Evolutionary conservation across 1,284 basidiomycete species (phyloP).

Genomic region (Rhodotorula sp.): DNA sequence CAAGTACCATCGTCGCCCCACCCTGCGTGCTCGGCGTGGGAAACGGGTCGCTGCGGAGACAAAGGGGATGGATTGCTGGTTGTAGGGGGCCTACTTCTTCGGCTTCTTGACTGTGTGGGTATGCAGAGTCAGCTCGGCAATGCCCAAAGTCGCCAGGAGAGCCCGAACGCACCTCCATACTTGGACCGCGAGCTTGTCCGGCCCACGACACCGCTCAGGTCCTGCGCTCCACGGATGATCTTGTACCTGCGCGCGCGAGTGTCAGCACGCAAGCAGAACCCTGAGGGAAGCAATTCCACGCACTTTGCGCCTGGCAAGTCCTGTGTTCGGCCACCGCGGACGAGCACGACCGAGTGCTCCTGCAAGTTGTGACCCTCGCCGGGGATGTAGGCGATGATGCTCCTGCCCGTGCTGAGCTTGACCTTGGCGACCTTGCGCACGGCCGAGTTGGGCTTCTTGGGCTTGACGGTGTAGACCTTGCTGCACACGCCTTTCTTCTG

Average conservation of each 20-base stretch:
- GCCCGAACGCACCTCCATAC: conserved; percentile 74
- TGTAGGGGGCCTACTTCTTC: conserved; percentile 50
- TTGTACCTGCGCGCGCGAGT: conserved; percentile 70
- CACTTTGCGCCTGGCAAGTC: conserved; percentile 96
- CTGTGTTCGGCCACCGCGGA: conserved; percentile 91
- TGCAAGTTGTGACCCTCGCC: conserved; percentile 98
- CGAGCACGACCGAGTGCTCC: conserved; percentile 87
- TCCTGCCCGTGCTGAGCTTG: conserved; percentile 86
- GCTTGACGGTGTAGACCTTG: conserved; percentile 77
- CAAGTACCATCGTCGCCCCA: not conserved
- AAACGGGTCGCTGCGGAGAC: not conserved
- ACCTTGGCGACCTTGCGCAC: conserved; percentile 95
- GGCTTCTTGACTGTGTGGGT: conserved; percentile 73
- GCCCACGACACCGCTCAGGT: conserved; percentile 87
- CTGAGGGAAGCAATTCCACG: conserved; percentile 47
- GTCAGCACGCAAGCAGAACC: not conserved
- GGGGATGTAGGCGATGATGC: conserved; percentile 89
- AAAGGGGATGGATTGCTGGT: not conserved
- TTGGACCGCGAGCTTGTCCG: conserved; percentile 79
- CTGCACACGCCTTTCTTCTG: conserved; percentile 89
- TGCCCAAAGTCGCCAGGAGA: not conserved
- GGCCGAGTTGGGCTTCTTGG: conserved; percentile 98
- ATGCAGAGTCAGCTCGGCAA: conserved; percentile 41
- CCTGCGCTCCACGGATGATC: conserved; percentile 86
- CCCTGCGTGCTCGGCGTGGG: not conserved